These are phyloP conservation scores for Tolypocladium nubicola DNA, from an alignment of 2,329 filamentous ascomycete species.

Conservation along the genomic window DNA sequence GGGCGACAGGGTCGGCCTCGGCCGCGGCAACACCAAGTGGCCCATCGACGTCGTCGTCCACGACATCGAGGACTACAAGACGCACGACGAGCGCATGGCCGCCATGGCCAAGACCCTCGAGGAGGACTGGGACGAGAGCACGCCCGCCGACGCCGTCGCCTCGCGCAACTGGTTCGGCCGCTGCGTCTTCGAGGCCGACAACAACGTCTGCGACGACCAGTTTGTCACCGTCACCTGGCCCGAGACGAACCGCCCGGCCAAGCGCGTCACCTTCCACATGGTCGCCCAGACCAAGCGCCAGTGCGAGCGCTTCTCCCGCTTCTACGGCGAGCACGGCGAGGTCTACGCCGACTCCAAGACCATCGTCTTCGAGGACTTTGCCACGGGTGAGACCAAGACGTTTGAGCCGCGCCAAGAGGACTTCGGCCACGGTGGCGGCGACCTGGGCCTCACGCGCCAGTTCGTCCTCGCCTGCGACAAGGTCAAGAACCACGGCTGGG, in stretches of 20 bases:
- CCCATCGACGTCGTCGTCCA: constrained; percentile 83
- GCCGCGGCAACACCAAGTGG: constrained; percentile 61
- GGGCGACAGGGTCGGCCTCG: constrained; percentile 51
- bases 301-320: constrained; percentile 72
- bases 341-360: constrained; percentile 71
- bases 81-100: constrained; percentile 24
- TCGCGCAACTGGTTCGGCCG: constrained; percentile 72
- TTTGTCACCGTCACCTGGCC: constrained; percentile 82
- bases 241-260: constrained; percentile 55
- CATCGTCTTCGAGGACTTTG: constrained; percentile 60
- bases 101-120: constrained; percentile 32
- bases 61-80: constrained; percentile 72
- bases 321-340: constrained; percentile 83
- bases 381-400: constrained; percentile 20
- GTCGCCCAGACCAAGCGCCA: constrained; percentile 79
- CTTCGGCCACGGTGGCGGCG: constrained; percentile 29
- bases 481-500: constrained; percentile 61
- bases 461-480: constrained; percentile 75
- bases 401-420: constrained; percentile 22
- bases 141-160: constrained; percentile 34
- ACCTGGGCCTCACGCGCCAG: constrained; percentile 57
- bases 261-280: constrained; percentile 90
- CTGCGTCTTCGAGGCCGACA: constrained; percentile 91
- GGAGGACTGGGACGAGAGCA: constrained; percentile 42
- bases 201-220: constrained; percentile 90